phyloP scores from a whole-genome alignment of 768 basidiomycete species.

The Tricholoma flavovirens region DNA sequence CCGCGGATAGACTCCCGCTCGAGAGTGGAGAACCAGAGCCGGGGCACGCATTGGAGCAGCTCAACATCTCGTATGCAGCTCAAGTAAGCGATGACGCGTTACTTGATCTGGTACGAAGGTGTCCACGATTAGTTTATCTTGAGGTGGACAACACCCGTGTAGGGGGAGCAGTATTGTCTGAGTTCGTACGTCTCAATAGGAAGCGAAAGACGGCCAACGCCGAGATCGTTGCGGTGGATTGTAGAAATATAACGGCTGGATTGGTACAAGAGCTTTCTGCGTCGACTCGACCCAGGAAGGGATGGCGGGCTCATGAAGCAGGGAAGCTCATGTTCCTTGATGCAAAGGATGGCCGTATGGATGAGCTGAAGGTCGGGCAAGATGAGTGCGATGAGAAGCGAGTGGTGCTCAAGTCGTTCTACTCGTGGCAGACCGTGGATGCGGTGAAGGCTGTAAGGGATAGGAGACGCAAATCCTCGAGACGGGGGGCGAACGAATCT shows the following conservation, averaged over 20 bases:
- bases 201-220: conserved; percentile 46
- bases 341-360: conserved; percentile 54
- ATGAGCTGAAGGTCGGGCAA: conserved; percentile 62
- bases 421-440: conserved; percentile 84
- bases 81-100: conserved; percentile 62
- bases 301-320: conserved; percentile 73
- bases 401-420: conserved; percentile 79
- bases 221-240: conserved; percentile 67
- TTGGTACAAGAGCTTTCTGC: conserved; percentile 54
- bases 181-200: conserved; percentile 57
- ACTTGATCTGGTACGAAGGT: conserved; percentile 55
- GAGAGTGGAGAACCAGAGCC: conserved; percentile 31
- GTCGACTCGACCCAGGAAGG: conserved; percentile 60
- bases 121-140: conserved; percentile 55
- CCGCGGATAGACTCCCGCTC: neutral
- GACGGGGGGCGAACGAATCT: conserved; percentile 37
- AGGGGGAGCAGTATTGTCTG: conserved; percentile 49
- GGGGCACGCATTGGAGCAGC: conserved; percentile 66
- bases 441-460: conserved; percentile 61
- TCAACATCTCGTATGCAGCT: conserved; percentile 64
- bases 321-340: conserved; percentile 68
- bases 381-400: conserved; percentile 74
- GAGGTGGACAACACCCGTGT: conserved; percentile 82
- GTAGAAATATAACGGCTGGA: conserved; percentile 60
- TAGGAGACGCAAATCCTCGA: conserved; percentile 54